Conservation (phyloP, 2,329 filamentous ascomycete species). For the Cordyceps cicadae region DNA sequence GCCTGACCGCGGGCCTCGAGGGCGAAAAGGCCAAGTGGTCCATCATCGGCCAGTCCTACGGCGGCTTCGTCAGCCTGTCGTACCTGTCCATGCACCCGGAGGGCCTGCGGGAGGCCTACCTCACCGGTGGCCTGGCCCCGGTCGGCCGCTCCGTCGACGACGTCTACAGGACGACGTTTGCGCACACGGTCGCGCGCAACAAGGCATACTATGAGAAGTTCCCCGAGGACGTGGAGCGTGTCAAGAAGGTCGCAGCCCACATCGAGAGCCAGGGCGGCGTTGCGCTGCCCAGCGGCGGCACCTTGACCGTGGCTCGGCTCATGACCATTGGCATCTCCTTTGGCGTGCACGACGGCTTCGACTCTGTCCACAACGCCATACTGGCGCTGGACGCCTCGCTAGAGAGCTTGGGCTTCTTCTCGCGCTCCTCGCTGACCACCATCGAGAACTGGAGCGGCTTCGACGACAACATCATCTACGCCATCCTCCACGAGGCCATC, state of each 20-base stretch:
- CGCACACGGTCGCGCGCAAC: slow-evolving; percentile 64
- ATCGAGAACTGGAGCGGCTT: slow-evolving; percentile 62
- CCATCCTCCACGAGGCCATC: slow-evolving; percentile 77
- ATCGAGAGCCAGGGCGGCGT: slow-evolving; percentile 51
- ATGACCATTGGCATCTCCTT: slow-evolving; percentile 71
- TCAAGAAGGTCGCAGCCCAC: slow-evolving; percentile 58
- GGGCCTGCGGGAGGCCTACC: slow-evolving; percentile 72
- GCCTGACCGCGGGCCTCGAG: slow-evolving; percentile 61
- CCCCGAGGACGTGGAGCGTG: slow-evolving; percentile 64
- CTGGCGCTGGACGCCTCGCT: slow-evolving; percentile 65
- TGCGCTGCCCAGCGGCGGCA: slow-evolving; percentile 62
- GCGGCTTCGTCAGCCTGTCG: slow-evolving; percentile 75
- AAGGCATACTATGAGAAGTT: slow-evolving; percentile 75
- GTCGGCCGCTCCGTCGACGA: slow-evolving; percentile 62
- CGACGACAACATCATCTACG: slow-evolving; percentile 74
- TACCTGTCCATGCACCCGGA: slow-evolving; percentile 77
- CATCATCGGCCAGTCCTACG: slow-evolving; percentile 84
- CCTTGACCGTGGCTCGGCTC: slow-evolving; percentile 64
- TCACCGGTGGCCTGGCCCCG: slow-evolving; percentile 76
- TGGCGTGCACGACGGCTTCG: slow-evolving; percentile 70
- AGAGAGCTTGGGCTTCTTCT: slow-evolving; percentile 66
- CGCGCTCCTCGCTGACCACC: slow-evolving; percentile 57
- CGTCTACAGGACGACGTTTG: slow-evolving; percentile 66
- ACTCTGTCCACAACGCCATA: slow-evolving; percentile 65
- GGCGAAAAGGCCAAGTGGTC: slow-evolving; percentile 70